phyloP scores from a whole-genome alignment of 257 asterid species.

The Nicotiana knightiana region DNA sequence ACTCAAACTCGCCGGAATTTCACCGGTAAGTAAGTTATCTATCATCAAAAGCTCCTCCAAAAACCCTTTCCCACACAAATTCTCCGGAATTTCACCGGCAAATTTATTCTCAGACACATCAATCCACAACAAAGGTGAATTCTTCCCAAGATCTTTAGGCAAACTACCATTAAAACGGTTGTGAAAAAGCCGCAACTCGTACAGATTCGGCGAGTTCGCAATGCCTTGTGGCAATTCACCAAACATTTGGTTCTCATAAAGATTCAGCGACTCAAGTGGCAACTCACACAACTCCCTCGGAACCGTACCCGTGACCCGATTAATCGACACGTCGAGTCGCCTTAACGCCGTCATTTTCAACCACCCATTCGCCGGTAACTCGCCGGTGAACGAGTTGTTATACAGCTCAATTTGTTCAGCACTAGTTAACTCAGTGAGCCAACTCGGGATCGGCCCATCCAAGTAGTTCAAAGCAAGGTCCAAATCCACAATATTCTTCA shows the following conservation, averaged over 20 bases:
- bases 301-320: slow-evolving; percentile 61
- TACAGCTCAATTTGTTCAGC: slow-evolving; percentile 83
- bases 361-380: slow-evolving; percentile 75
- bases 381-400: slow-evolving; percentile 79
- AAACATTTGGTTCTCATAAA: slow-evolving; percentile 62
- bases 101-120: slow-evolving; percentile 73
- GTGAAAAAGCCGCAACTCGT: slow-evolving; percentile 75
- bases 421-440: slow-evolving; percentile 61
- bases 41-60: slow-evolving; percentile 64
- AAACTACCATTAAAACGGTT: slow-evolving; percentile 56
- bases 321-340: slow-evolving; percentile 86
- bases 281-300: slow-evolving; percentile 79
- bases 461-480: slow-evolving; percentile 71
- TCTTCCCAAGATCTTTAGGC: slow-evolving; percentile 68
- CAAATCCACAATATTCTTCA: slow-evolving; percentile 57
- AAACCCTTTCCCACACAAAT: slow-evolving; percentile 52
- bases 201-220: slow-evolving; percentile 68
- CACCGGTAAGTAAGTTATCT: slow-evolving; percentile 65
- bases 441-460: slow-evolving; percentile 60
- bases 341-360: slow-evolving; percentile 65
- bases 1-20: slow-evolving; percentile 59
- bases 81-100: slow-evolving; percentile 61
- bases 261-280: slow-evolving; percentile 83
- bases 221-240: slow-evolving; percentile 71
- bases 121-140: slow-evolving; percentile 69